Base-by-base conservation (phyloP, 345 rosid species). In the Balakata baccata region DNA sequence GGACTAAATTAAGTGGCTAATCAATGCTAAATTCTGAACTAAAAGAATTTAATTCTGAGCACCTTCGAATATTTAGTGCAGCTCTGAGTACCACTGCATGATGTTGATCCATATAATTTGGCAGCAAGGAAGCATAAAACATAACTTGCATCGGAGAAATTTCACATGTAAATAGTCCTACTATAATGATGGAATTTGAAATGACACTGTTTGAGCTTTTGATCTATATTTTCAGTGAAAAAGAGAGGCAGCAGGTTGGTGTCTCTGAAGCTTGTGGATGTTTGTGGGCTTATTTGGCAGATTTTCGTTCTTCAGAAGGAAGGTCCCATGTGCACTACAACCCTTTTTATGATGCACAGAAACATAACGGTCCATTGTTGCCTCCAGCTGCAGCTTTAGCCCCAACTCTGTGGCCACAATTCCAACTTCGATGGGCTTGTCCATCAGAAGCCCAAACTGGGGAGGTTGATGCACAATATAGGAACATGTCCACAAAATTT, bases 381-480 rank as follows among this genome's bases (percentile, higher is more conserved):
- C 98, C 97, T 75, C 97, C 99, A 3, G 99, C 99, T 14, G 99
- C 98, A 79, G 96, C 98, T 81, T 85, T 95, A 70, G 97, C 99
- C 65, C 98, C 99, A 47, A 91, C 94, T 23, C 80, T 95, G 61
- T 95, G 99, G 99, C 98, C 99, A 23, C 94, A 89, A 63, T 95
- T 92, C 81, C 98, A 92, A 84, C 97, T 95, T 63, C 94, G 99
- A 22, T 95, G 99, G 99, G 94, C 97, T 66, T 95, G 98, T 72
- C 97, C 97, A 46, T 69, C 82, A 3, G 99, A 92, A 87, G 90
- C 94, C 74, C 84, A 85, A 61, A 79, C 90, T 69, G 88, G 87
- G 71, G 97, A 92, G 79, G 83, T 86, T 29, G 98, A 92, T 75
- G 85, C 79, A 58, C 90, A 80, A 61, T 91, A 87, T 82, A 86